Base-by-base conservation (phyloP, 352 stramenopile species). In the Phytopythium aichiense region DNA sequence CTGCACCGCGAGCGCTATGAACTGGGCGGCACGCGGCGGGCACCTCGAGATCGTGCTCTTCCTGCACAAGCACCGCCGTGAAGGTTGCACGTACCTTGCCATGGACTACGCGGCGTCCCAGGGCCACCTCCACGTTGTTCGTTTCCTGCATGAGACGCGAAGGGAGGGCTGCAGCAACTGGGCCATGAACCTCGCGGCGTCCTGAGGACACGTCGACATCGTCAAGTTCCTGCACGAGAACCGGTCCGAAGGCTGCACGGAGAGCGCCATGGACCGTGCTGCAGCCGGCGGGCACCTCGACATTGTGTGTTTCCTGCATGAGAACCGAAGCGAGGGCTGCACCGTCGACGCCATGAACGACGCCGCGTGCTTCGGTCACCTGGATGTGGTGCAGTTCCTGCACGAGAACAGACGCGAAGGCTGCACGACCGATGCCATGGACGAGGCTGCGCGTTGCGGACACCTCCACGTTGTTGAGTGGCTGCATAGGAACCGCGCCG, bases 31-130 rank as follows among this genome's bases (percentile, higher is more conserved):
- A 35, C 46, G 43, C 4, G 48, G 49, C 28, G 64, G 64, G n/a
- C 64, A 71, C 53, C 57, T 71, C 16, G 46, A 61, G 16, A 51
- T 66, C 8, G 33, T 69, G 20, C n/a, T 56, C 18, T 69, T 61
- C 49, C 35, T 69, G 16, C 58, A 66, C 48, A n/a, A 63, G 37
- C 25, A 58, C 60, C 45, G 56, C 2, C 9, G 6, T 0, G 60
- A 71, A 49, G 65, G 62, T 8, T 71, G 65, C 55, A 62, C 65
- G 8, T 38, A 51, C 20, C 30, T 61, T 2, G 65, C 65, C 23
- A 71, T 71, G 65, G 65, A 71, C 43, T 55, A 58, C 33, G 65
- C 65, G 15, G 65, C 65, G 40, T 38, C 55, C 12, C 51, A 66
- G 23, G 65, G 65, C 22, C 54, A 67, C 38, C 18, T 67, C 42